Conservation (phyloP, 108 stramenopile species). For the Cyclostephanos invisitatus region DNA sequence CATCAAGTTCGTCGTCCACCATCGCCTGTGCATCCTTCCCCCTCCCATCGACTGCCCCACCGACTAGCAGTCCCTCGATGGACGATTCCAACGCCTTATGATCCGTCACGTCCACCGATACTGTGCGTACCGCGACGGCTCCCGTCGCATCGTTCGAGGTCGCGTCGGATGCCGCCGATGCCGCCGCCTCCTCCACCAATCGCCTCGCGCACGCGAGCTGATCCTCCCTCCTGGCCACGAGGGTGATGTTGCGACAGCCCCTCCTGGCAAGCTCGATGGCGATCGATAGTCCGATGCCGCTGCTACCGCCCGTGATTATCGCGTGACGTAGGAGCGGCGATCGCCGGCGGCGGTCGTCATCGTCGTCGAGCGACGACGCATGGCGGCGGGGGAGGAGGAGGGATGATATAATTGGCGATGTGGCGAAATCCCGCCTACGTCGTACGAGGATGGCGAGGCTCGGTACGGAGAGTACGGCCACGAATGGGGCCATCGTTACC, state of each 20-base stretch:
- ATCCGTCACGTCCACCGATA: conserved; percentile 73
- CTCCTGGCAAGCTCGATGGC: conserved; percentile 63
- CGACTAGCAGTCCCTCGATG: conserved; percentile 31
- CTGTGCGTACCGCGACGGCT: conserved; percentile 24
- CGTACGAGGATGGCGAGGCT: conserved; percentile 53
- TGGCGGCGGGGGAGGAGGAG: neutral
- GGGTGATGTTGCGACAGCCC: conserved; percentile 62
- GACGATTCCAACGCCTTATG: conserved; percentile 42
- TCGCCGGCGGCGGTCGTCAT: conserved; percentile 4
- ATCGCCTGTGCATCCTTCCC: too few relatives aligned
- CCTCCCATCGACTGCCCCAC: neutral
- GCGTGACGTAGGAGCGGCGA: conserved; percentile 60
- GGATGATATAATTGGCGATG: conserved; percentile 9
- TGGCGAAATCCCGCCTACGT: conserved; percentile 39
- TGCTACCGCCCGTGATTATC: conserved; percentile 81
- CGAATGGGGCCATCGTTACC: conserved; percentile 47
- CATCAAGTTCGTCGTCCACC: too few relatives aligned
- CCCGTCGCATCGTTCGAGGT: neutral
- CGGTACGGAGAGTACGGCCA: conserved; percentile 62
- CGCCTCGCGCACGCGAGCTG: conserved; percentile 65
- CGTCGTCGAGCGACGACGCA: too few relatives aligned
- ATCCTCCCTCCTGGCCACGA: conserved; percentile 68
- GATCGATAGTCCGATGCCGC: conserved; percentile 84
- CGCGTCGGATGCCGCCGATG: too few relatives aligned
- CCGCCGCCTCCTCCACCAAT: conserved; percentile 44